Base-by-base conservation (phyloP, 2,329 filamentous ascomycete species). In the Orbilia javanica region DNA sequence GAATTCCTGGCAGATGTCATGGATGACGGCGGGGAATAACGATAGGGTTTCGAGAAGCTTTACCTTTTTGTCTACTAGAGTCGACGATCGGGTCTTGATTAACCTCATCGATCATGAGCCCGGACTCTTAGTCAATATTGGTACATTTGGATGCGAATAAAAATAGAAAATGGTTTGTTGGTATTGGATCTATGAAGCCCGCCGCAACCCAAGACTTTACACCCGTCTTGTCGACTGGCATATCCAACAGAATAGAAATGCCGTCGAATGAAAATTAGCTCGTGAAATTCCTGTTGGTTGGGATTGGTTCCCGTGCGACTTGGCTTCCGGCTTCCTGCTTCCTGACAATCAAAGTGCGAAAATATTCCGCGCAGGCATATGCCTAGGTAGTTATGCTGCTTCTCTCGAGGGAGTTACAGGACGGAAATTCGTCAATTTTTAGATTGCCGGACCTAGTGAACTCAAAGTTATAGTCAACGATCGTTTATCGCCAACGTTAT, bases 1-100 rank as follows among this genome's bases (percentile, higher is more conserved):
- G 29, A 66, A 18, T 62, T 34, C 74, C 53, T 66, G 74, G 74
- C 55, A 72, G 60, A 78, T 78, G 74, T 78, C 67, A 78, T 72
- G 13, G 44, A 63, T 77, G 67, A 63, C 39, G 62, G 50, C 13
- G 44, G 39, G 29, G 11, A 53, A 39, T 29, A 39, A 53, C 13
- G 7, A 46, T 52, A 50, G 44, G 36, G 67, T 29, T 55, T 46
- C 50, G 7, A n/a, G 64, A 68, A 34, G 52, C 62, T 72, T 53
- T 29, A 50, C 67, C 52, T 27, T 18, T 66, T 77, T 78, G 34
- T 50, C 62, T 46, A 29, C 13, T 57, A 63, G 57, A 25, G 39
- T n/a, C 22, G 67, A 42, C 62, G 67, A 78, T 78, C 74, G 25
- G 22, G 20, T 27, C 60, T 55, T 60, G 57, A 25, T 53, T 31